A percentile compares a stretch with the other conserved stretches of the same genome.
Conservation (phyloP, 2,329 filamentous ascomycete genomes). For the Dryadomyces quercus-mongolicae region DNA sequence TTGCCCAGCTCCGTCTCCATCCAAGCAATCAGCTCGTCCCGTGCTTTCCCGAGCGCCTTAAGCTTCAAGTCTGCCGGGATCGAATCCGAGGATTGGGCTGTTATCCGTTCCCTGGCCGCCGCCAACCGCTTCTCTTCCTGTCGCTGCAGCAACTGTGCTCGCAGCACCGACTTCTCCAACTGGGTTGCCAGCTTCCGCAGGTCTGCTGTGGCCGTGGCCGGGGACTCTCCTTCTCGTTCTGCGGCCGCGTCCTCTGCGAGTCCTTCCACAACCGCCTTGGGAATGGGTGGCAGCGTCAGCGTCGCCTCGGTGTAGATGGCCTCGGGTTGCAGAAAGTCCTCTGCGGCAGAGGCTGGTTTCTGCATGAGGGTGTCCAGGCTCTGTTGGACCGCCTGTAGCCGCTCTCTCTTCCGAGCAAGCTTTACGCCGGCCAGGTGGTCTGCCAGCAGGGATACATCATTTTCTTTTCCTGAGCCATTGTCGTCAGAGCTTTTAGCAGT, state of each 20-base stretch:
- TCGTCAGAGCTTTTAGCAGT: not conserved
- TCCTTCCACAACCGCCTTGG: constrained; percentile 35
- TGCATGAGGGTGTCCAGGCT: constrained; percentile 37
- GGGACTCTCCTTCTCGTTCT: not conserved
- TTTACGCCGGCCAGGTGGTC: constrained; percentile 39
- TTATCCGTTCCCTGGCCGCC: constrained; percentile 27
- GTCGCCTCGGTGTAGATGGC: constrained; percentile 31
- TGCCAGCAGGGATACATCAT: constrained; percentile 21
- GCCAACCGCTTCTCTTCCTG: constrained; percentile 44
- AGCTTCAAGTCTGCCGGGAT: constrained; percentile 26
- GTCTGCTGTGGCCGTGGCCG: constrained; percentile 19
- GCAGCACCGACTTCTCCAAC: constrained; percentile 46
- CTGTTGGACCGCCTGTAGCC: constrained; percentile 35
- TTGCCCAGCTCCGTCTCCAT: constrained; percentile 50
- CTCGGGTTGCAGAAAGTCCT: constrained; percentile 35
- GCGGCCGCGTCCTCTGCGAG: constrained; percentile 27
- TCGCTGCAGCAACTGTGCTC: constrained; percentile 42
- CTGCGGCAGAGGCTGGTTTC: constrained; percentile 28
- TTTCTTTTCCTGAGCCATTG: too few relatives aligned
- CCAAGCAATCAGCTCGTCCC: constrained; percentile 51
- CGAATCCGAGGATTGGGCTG: constrained; percentile 8
- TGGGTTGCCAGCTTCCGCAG: constrained; percentile 35
- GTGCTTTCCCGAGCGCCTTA: constrained; percentile 40
- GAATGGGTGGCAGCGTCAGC: constrained; percentile 34
- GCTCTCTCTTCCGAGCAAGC: constrained; percentile 38